Evolutionary conservation across 495 filamentous ascomycete genomes (phyloP).

Genomic region (Lasiosphaeriaceae sp.): DNA sequence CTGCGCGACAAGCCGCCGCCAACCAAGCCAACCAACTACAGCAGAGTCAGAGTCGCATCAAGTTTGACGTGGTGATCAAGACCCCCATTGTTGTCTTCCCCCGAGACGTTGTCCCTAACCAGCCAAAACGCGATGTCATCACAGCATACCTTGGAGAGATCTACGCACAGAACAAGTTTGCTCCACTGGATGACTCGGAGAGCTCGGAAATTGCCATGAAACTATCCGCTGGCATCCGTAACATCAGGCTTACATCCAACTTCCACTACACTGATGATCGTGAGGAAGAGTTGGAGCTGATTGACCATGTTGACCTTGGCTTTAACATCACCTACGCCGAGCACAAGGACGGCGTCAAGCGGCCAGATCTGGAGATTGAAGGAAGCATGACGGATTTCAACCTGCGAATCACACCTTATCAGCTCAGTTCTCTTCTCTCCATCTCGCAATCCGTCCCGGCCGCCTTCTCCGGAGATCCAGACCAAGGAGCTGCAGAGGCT

Average conservation of each 20-base stretch:
- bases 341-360: conserved; percentile 68
- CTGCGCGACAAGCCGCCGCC: conserved; percentile 89
- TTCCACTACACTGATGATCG: conserved; percentile 73
- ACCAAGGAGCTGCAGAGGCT: conserved; percentile 60
- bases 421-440: conserved; percentile 81
- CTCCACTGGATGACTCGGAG: conserved; percentile 70
- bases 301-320: conserved; percentile 90
- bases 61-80: conserved; percentile 88
- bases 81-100: conserved; percentile 97
- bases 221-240: conserved; percentile 84
- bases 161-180: conserved; percentile 90
- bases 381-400: conserved; percentile 90
- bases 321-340: conserved; percentile 90
- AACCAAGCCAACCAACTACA: conserved; percentile 91
- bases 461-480: conserved; percentile 74
- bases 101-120: conserved; percentile 57
- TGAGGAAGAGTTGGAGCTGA: conserved; percentile 86
- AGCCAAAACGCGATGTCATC: conserved; percentile 65
- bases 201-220: conserved; percentile 75
- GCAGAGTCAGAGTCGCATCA: conserved; percentile 80
- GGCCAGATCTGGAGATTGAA: conserved; percentile 88
- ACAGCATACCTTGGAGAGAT: conserved; percentile 96
- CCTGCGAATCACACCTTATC: conserved; percentile 81
- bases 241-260: conserved; percentile 83
- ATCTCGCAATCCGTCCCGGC: conserved; percentile 80